A percentile compares a stretch with the other conserved stretches of the same genome.
These are phyloP conservation scores for Brettanomyces sp. DNA, from an alignment of 805 yeast genomes.

Conservation along the genomic window DNA sequence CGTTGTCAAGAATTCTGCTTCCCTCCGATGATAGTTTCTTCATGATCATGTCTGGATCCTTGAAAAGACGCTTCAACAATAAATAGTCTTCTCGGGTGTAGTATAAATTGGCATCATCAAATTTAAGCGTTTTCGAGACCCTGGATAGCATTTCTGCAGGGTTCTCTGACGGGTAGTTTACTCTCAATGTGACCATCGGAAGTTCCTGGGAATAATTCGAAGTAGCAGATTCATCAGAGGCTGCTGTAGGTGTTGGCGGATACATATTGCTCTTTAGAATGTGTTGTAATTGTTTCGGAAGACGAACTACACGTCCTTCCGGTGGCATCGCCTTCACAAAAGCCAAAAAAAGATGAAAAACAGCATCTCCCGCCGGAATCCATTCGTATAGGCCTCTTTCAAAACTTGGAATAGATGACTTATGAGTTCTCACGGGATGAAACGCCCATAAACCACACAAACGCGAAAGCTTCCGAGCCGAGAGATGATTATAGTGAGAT, in stretches of 20 bases:
- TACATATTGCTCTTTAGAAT: constrained; percentile 57
- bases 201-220: constrained; percentile 23
- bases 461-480: constrained; percentile 71
- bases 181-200: constrained; percentile 26
- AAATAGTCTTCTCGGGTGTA: constrained; percentile 73
- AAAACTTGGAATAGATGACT: constrained; percentile 37
- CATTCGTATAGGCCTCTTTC: constrained; percentile 67
- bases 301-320: constrained; percentile 40
- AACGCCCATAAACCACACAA: constrained; percentile 90
- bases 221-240: constrained; percentile 13
- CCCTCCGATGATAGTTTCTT: constrained; percentile 68
- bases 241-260: constrained; percentile 51
- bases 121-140: constrained; percentile 49
- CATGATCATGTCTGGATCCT: constrained; percentile 44
- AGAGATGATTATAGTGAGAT: constrained; percentile 66
- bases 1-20: constrained; percentile 39
- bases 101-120: constrained; percentile 61
- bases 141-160: constrained; percentile 54
- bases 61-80: constrained; percentile 62
- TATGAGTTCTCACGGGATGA: constrained; percentile 19
- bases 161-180: constrained; percentile 34
- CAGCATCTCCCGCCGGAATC: constrained; percentile 77
- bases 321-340: constrained; percentile 72
- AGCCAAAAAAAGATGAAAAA: constrained; percentile 69
- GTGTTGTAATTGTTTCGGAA: constrained; percentile 61